Base-by-base conservation (phyloP, 1,139 yeast species). In the Lodderomyces margitis region DNA sequence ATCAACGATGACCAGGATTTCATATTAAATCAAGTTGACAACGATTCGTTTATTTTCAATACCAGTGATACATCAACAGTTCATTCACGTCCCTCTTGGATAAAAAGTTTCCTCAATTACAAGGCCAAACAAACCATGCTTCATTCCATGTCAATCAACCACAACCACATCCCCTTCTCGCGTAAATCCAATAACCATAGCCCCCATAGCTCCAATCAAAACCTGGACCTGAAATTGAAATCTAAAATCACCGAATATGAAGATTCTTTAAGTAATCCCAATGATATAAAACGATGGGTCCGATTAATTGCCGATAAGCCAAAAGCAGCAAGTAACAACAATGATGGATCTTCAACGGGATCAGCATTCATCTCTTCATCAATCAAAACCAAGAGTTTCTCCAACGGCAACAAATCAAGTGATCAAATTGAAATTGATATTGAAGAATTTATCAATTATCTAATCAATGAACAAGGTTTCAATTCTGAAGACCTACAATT, bases 381-480 rank as follows among this genome's bases (percentile, higher is more conserved):
- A 28, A 28, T 28, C 32, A 14, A 9, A 7, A 28, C 32, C 3
- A 28, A 28, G 9, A 3, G n/a, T 15, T 28, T 28, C 32, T 15
- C 32, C 32, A 28, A 19, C 6, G 32, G 28, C 45, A n/a, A 43
- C 43, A 31, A 34, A 39, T 31, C 32, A 35, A 21, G 32, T 40
- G 11, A 41, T 35, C 11, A 42, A 30, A 42, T 50, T 39, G 56
- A 53, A 24, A 46, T 62, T 21, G 60, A 64, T 40, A 53, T 62
- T 27, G 56, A 55, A n/a, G 62, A 60, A 17, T 66, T 69, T 42
- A 58, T 62, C 4, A 51, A 55, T 6, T 69, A 58, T 41, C 48
- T 58, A 36, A 52, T 64, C 2, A 47, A 52, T n/a, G 53, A 58
- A 23, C 64, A 67, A 44, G 66, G 67, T 7, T 70, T 70, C 43